Percentiles rank a stretch among this genome's conserved stretches.
Conservation (phyloP, 2,329 filamentous ascomycete species). For the Cercospora citrullina region DNA sequence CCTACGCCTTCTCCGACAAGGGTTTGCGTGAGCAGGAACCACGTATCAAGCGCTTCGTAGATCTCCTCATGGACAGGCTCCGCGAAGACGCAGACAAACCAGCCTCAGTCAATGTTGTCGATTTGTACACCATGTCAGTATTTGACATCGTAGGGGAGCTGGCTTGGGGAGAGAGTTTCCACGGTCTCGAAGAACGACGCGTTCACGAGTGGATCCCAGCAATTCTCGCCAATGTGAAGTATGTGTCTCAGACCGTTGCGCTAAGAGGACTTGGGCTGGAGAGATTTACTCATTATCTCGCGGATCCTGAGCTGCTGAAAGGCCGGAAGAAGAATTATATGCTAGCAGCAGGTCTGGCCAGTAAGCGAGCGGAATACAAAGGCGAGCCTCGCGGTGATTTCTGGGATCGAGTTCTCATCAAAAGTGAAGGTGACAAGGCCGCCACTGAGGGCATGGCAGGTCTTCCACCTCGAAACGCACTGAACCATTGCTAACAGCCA, state of each 20-base stretch:
- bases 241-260: slow-evolving; percentile 4
- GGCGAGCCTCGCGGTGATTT: slow-evolving; percentile 22
- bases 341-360: slow-evolving; percentile 13
- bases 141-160: slow-evolving; percentile 37
- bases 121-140: slow-evolving; percentile 29
- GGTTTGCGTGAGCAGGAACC: slow-evolving; percentile 42
- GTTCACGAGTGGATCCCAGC: slow-evolving; percentile 41
- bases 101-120: slow-evolving; percentile 31
- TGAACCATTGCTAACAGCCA: not conserved
- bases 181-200: slow-evolving; percentile 27
- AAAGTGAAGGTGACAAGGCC: slow-evolving; percentile 21
- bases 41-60: slow-evolving; percentile 42
- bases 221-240: slow-evolving; percentile 33
- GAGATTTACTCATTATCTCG: slow-evolving; percentile 10
- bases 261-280: slow-evolving; percentile 9
- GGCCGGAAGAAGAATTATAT: slow-evolving; percentile 27
- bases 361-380: slow-evolving; percentile 15
- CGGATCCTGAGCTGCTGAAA: slow-evolving; percentile 6
- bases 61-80: slow-evolving; percentile 39
- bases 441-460: slow-evolving; percentile 19
- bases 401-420: slow-evolving; percentile 25
- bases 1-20: slow-evolving; percentile 29
- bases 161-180: slow-evolving; percentile 33
- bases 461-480: not conserved
- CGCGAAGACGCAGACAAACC: slow-evolving; percentile 14